These are phyloP conservation scores for Backusella circina DNA, from an alignment of 192 early-diverging fungal genomes.

Conservation along the genomic window DNA sequence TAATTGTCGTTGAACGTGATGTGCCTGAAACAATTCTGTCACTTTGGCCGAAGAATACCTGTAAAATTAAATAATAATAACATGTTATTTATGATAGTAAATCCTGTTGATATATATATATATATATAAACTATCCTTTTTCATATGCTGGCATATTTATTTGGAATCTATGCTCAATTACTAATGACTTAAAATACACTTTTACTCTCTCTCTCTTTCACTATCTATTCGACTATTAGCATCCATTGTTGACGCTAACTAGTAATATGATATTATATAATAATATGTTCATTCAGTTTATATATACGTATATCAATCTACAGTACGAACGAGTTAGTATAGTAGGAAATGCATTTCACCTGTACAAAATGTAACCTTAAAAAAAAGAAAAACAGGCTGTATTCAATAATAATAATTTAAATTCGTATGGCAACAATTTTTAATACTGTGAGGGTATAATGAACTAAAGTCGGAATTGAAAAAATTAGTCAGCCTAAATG, in stretches of 20 bases:
- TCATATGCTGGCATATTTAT: background rate
- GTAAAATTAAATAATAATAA: background rate
- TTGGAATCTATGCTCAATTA: background rate
- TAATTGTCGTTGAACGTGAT: background rate
- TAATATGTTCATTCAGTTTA: no score
- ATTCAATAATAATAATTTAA: no score
- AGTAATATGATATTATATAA: no score
- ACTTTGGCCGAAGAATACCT: background rate
- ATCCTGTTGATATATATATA: background rate
- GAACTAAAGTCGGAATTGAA: no score
- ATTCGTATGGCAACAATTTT: no score
- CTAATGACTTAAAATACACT: background rate
- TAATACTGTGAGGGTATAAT: no score
- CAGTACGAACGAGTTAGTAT: background rate
- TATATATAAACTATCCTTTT: no score
- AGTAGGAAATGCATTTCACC: background rate
- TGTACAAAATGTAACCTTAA: background rate
- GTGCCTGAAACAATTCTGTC: background rate
- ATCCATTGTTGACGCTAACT: no score
- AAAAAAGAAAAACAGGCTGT: background rate
- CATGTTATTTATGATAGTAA: background rate
- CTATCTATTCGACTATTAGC: no score
- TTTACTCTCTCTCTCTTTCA: background rate
- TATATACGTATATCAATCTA: no score
- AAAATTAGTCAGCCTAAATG: no score